Evolutionary conservation across 1,284 basidiomycete genomes (phyloP).

Genomic region (Pseudozyma thailandica): DNA sequence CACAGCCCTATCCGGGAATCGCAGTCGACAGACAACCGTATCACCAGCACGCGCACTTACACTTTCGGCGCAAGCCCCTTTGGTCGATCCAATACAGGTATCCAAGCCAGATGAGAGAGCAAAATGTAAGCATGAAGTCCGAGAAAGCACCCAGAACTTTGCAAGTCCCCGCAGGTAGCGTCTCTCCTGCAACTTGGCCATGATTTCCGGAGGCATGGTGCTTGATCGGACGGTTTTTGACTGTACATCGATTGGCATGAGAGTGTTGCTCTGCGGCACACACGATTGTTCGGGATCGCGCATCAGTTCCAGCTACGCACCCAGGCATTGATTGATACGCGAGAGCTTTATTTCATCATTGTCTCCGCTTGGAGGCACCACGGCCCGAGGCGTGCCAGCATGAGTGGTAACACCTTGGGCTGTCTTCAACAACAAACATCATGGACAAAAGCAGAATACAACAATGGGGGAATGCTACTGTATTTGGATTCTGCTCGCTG

Average conservation of each 20-base stretch:
- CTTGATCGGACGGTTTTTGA: not conserved
- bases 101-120: no score
- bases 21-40: not conserved
- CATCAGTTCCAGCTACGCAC: not conserved
- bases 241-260: not conserved
- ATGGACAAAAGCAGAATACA: no score
- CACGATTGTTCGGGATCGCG: slow-evolving; percentile 3
- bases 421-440: no score
- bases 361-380: no score
- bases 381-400: no score
- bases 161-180: not conserved
- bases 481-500: no score
- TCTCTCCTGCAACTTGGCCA: not conserved
- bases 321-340: no score
- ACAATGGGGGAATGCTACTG: no score
- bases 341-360: no score
- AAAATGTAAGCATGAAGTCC: no score
- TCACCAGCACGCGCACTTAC: not conserved
- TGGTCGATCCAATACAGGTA: no score
- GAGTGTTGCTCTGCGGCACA: not conserved
- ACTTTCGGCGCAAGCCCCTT: not conserved
- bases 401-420: no score
- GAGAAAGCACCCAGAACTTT: not conserved
- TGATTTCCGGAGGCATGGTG: not conserved
- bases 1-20: slow-evolving; percentile 11